Base-by-base conservation (phyloP, 495 filamentous ascomycete species). In the Lepraria neglecta region DNA sequence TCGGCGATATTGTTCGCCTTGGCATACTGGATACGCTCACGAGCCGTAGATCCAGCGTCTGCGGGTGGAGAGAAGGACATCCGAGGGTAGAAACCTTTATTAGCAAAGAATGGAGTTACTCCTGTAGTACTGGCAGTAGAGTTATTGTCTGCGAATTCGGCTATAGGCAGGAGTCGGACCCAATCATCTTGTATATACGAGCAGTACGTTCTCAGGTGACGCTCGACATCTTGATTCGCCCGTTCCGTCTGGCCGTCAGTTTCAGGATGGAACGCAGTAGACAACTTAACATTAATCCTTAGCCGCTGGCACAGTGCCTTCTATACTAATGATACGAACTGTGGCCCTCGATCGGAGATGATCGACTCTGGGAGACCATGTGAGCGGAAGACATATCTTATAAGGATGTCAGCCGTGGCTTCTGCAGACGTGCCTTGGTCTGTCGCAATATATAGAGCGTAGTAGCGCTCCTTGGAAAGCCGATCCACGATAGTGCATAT, bases 311-410 rank as follows among this genome's bases (percentile, higher is more conserved):
- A 64, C 10, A 72, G 52, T 6, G 53, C 21, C 48, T 67, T 62
- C 61, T 42, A 72, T n/a, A 70, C 56, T 12, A 19, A 31, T 0
- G 40, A 59, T 19, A 68, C 42, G 58, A 68, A 71, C 21, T 67
- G 55, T 3, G 40, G 50, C 11, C 59, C 67, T 24, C 64, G 15
- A 31, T 71, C 62, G 4, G 64, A 67, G 9, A 67, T 40, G 17
- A 70, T 65, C 11, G 56, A 58, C 3, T 53, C 21, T 19, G 58
- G 59, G 0, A 63, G 27, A 6, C 66, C 59, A 38, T 60, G 27
- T 10, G 43, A 40, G 12, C 52, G 9, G 11, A 58, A 65, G n/a
- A 68, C 28, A 11, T 67, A 24, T 1, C 62, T 17, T n/a, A 68
- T 7, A 21, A 66, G 56, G 6, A 66, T 33, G 0, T 53, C 1